Percentiles rank a stretch among this genome's conserved stretches.
Evolutionary conservation across 228 moss, liverwort and hornwort genomes (phyloP).

Genomic region (Sphagnum magellanicum): DNA sequence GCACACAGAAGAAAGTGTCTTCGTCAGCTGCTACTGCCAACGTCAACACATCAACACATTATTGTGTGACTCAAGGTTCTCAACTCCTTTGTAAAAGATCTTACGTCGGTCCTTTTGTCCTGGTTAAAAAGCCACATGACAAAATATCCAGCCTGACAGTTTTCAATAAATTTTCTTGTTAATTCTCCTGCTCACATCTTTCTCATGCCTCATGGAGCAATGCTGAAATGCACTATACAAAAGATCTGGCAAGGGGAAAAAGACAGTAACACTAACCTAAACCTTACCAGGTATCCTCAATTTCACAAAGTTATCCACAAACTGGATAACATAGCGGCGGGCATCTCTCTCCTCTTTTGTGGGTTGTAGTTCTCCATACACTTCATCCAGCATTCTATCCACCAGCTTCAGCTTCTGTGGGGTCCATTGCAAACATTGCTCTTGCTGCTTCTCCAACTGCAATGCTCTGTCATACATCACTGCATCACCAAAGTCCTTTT

Average conservation of each 20-base stretch:
- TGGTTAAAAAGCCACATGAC: neutral
- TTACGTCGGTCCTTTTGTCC: too few species aligned
- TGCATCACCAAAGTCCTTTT: conserved; percentile 14
- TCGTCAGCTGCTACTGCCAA: neutral
- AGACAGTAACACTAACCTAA: neutral
- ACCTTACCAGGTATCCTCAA: conserved; percentile 67
- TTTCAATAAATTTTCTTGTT: neutral
- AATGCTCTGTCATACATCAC: conserved; percentile 70
- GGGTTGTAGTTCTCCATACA: conserved; percentile 62
- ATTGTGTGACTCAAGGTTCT: neutral
- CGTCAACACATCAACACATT: neutral
- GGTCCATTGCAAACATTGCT: conserved; percentile 36
- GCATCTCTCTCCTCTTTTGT: conserved; percentile 54
- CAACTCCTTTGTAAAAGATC: too few species aligned
- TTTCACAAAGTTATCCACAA: conserved; percentile 69
- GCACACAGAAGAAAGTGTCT: conserved; percentile 10
- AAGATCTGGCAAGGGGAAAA: neutral
- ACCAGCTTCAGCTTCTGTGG: conserved; percentile 35
- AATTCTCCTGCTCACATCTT: neutral
- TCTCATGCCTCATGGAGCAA: neutral
- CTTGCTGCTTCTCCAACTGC: conserved; percentile 62
- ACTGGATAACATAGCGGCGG: conserved; percentile 61
- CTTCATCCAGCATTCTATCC: conserved; percentile 62
- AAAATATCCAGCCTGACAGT: too few species aligned
- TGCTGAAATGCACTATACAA: neutral